A percentile compares a stretch with the other conserved stretches of the same genome.
Evolutionary conservation across 805 yeast genomes (phyloP).

Genomic region (Spathaspora sp.): DNA sequence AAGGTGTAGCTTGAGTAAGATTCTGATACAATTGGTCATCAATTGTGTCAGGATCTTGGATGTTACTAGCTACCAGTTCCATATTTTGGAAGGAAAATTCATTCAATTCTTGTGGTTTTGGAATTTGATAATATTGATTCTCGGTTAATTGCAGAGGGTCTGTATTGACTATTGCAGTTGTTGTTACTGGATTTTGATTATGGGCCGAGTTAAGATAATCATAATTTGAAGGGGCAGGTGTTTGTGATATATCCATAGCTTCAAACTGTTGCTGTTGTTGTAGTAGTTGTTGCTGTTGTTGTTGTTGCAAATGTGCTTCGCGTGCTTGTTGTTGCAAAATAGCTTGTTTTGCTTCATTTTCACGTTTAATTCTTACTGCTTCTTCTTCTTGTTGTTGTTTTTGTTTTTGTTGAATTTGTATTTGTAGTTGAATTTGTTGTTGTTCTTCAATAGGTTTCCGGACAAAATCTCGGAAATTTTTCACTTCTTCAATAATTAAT

Average conservation of each 20-base stretch:
- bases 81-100: slow-evolving; percentile 26
- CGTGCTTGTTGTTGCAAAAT: slow-evolving; percentile 1
- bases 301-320: neutral
- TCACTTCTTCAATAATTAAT: slow-evolving; percentile 79
- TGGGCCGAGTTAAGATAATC: neutral
- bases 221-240: slow-evolving; percentile 1
- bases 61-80: neutral
- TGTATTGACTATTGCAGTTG: slow-evolving; percentile 10
- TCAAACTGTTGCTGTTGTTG: slow-evolving; percentile 7
- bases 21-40: slow-evolving; percentile 5
- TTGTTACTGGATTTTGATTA: slow-evolving; percentile 8
- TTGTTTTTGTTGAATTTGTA: slow-evolving; percentile 27
- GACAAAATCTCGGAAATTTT: slow-evolving; percentile 73
- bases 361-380: slow-evolving; percentile 13
- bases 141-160: slow-evolving; percentile 9
- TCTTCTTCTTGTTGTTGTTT: slow-evolving; percentile 19
- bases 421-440: slow-evolving; percentile 37
- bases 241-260: slow-evolving; percentile 4
- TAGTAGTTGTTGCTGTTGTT: neutral
- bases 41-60: neutral
- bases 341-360: slow-evolving; percentile 8
- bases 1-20: slow-evolving; percentile 7
- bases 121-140: slow-evolving; percentile 30
- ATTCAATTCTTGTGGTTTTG: slow-evolving; percentile 43
- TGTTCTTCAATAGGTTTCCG: slow-evolving; percentile 66